These are phyloP conservation scores for Macadamia integrifolia DNA, from an alignment of 164 flowering plant species.

Conservation along the genomic window DNA sequence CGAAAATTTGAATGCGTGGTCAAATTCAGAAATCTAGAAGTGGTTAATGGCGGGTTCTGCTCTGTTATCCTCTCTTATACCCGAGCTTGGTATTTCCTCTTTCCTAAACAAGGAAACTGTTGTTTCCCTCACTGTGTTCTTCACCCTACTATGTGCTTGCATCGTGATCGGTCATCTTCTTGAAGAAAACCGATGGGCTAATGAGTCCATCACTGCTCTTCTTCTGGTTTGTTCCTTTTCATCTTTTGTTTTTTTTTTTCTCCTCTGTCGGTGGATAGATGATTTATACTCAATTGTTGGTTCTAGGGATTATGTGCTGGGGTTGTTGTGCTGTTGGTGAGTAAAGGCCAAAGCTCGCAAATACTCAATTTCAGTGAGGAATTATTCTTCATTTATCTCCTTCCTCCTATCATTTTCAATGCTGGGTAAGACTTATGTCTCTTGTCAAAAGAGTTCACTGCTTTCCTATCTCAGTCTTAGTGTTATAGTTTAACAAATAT, in stretches of 20 bases:
- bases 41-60: constrained; percentile 16
- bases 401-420: constrained; percentile 69
- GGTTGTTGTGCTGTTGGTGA: constrained; percentile 40
- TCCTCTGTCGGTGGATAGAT: too few relatives aligned
- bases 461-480: not conserved
- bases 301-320: constrained; percentile 56
- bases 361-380: constrained; percentile 46
- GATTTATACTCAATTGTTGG: not conserved
- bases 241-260: not conserved
- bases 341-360: constrained; percentile 33
- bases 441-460: not conserved
- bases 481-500: not conserved
- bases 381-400: constrained; percentile 58
- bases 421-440: constrained; percentile 44
- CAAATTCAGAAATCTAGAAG: not conserved
- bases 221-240: constrained; percentile 33
- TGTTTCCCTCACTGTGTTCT: constrained; percentile 36
- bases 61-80: not conserved
- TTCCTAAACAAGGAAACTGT: constrained; percentile 24
- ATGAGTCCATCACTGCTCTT: constrained; percentile 56
- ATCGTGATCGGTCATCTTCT: constrained; percentile 55
- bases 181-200: constrained; percentile 57
- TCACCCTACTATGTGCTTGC: constrained; percentile 46
- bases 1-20: constrained; percentile 18
- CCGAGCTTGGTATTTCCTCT: constrained; percentile 14